phyloP scores from a whole-genome alignment of 441 rosid genomes.

The Aquilaria agallochum region DNA sequence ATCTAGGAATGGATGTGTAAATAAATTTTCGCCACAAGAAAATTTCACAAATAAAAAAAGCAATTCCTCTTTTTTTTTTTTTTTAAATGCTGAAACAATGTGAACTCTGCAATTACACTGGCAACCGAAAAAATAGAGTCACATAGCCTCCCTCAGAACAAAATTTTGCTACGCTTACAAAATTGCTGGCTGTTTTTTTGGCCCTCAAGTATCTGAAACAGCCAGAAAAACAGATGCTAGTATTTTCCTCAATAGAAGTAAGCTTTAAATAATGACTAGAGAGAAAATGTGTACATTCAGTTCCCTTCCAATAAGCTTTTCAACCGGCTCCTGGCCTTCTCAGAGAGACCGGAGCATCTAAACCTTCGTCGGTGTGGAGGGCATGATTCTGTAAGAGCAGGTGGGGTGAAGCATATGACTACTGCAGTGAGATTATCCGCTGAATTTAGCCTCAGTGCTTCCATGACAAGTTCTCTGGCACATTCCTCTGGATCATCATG shows the following conservation, averaged over 20 bases:
- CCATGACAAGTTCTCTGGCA: slow-evolving; percentile 66
- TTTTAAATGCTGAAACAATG: too few species aligned
- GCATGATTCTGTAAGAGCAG: slow-evolving; percentile 25
- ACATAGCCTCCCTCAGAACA: too few species aligned
- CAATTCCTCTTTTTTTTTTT: too few species aligned
- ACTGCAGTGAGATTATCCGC: slow-evolving; percentile 64
- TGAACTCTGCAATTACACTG: too few species aligned
- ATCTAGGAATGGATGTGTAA: too few species aligned
- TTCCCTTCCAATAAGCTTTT: slow-evolving; percentile 64
- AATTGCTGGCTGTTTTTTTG: slow-evolving; percentile 51
- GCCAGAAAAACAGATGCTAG: slow-evolving; percentile 33
- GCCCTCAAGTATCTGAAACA: slow-evolving; percentile 34
- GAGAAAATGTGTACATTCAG: slow-evolving; percentile 31
- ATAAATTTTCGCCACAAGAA: too few species aligned
- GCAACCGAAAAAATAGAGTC: too few species aligned
- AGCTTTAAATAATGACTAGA: slow-evolving; percentile 10
- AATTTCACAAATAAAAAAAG: too few species aligned
- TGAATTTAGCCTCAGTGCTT: slow-evolving; percentile 56
- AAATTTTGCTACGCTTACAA: slow-evolving; percentile 33
- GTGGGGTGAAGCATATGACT: slow-evolving; percentile 50
- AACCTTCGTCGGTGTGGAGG: slow-evolving; percentile 49
- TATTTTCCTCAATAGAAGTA: slow-evolving; percentile 1
- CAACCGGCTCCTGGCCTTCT: slow-evolving; percentile 61
- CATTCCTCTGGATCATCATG: slow-evolving; percentile 66
- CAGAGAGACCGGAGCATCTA: slow-evolving; percentile 47